A percentile compares a stretch with the other conserved stretches of the same genome.
These are phyloP conservation scores for Aspergillus coremiiformis DNA, from an alignment of 495 filamentous ascomycete species.

Conservation along the genomic window DNA sequence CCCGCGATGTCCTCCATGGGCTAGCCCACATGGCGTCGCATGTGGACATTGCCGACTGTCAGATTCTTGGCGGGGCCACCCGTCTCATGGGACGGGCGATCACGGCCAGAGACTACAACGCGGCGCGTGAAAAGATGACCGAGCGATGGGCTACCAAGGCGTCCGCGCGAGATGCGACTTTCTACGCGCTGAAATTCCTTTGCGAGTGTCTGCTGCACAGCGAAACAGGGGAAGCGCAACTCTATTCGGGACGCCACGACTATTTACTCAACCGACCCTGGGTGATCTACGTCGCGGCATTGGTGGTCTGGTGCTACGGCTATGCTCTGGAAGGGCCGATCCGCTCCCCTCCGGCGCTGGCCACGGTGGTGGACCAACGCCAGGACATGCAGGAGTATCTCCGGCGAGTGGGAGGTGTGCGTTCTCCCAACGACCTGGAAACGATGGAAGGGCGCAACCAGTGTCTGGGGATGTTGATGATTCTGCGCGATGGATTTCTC, in stretches of 20 bases:
- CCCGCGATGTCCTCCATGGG: constrained; percentile 80
- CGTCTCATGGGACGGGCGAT: constrained; percentile 81
- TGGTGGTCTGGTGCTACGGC: constrained; percentile 94
- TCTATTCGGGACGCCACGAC: constrained; percentile 81
- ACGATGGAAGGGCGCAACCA: constrained; percentile 68
- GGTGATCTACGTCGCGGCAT: constrained; percentile 90
- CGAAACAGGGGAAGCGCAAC: constrained; percentile 19
- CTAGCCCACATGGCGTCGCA: constrained; percentile 98
- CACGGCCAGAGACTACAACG: constrained; percentile 68
- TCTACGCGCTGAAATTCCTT: constrained; percentile 86
- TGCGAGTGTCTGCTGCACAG: constrained; percentile 63
- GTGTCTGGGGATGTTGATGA: constrained; percentile 74
- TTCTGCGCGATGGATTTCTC: constrained; percentile 73
- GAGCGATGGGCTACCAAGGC: constrained; percentile 87
- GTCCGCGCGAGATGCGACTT: constrained; percentile 84
- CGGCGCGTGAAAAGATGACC: constrained; percentile 77
- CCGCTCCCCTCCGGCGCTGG: constrained; percentile 42
- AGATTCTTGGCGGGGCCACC: constrained; percentile 85
- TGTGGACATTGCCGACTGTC: constrained; percentile 94
- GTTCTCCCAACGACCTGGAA: constrained; percentile 76
- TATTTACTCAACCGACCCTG: constrained; percentile 87
- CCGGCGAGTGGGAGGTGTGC: constrained; percentile 60
- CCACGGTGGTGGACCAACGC: constrained; percentile 56
- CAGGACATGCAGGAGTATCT: constrained; percentile 76
- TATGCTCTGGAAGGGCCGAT: constrained; percentile 83